Percentiles rank a stretch among this genome's conserved stretches.
Evolutionary conservation across 1,139 yeast genomes (phyloP).

Genomic region (Saccharomycopsis crataegensis): DNA sequence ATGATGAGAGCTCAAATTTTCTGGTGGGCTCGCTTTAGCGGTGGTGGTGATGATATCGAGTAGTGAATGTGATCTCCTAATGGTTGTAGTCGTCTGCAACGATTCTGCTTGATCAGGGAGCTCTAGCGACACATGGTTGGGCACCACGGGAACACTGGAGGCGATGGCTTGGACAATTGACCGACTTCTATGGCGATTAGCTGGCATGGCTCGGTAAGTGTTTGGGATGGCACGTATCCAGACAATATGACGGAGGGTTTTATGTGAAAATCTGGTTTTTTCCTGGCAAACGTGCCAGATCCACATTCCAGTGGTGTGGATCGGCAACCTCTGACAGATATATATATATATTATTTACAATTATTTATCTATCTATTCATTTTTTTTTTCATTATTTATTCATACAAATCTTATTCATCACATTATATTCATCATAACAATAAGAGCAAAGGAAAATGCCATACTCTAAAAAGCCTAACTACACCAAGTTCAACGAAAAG

Average conservation of each 20-base stretch:
- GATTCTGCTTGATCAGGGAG: not conserved
- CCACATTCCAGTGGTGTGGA: too few relatives aligned
- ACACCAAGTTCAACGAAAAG: conserved; percentile 28
- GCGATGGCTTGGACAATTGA: conserved; percentile 42
- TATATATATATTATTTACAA: too few relatives aligned
- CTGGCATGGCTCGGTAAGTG: too few relatives aligned
- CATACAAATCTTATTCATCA: too few relatives aligned
- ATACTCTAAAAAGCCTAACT: conserved; percentile 12
- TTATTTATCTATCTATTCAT: too few relatives aligned
- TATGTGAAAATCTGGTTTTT: too few relatives aligned
- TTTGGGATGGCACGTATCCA: too few relatives aligned
- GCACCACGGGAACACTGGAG: conserved; percentile 25
- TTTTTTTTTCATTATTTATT: too few relatives aligned
- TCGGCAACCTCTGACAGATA: not conserved
- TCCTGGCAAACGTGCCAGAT: too few relatives aligned
- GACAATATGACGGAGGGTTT: not conserved
- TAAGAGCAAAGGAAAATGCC: too few relatives aligned
- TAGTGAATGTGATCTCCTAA: not conserved
- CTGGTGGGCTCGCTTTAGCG: not conserved
- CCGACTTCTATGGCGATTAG: conserved; percentile 32
- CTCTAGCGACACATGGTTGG: conserved; percentile 19
- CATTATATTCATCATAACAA: too few relatives aligned
- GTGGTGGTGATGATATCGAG: not conserved
- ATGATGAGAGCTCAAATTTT: conserved; percentile 14
- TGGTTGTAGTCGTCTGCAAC: not conserved